phyloP scores from a whole-genome alignment of 768 basidiomycete species.

The Leccinum subtestaceum region DNA sequence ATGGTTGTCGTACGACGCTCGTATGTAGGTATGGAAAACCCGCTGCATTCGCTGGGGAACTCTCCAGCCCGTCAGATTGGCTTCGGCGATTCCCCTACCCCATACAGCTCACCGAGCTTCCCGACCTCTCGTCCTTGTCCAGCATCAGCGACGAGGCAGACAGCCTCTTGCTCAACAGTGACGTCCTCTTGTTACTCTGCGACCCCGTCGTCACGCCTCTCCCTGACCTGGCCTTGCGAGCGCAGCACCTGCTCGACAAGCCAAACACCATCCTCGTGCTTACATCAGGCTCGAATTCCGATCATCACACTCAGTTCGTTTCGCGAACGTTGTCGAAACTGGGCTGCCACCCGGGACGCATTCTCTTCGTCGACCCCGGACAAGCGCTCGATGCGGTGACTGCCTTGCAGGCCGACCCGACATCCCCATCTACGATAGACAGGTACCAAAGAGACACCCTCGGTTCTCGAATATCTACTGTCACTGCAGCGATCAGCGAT shows the following conservation, averaged over 20 bases:
- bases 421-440: conserved; percentile 52
- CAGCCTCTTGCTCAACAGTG: conserved; percentile 39
- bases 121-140: conserved; percentile 18
- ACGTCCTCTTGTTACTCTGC: conserved; percentile 61
- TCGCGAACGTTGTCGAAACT: conserved; percentile 23
- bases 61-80: conserved; percentile 51
- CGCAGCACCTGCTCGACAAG: conserved; percentile 29
- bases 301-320: conserved; percentile 15
- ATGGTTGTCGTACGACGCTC: background rate
- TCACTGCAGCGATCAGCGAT: conserved; percentile 41
- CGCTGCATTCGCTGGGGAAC: conserved; percentile 17
- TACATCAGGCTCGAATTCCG: conserved; percentile 25
- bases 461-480: conserved; percentile 53
- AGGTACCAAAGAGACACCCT: conserved; percentile 61
- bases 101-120: conserved; percentile 45
- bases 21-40: conserved; percentile 24
- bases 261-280: conserved; percentile 47
- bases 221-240: conserved; percentile 31
- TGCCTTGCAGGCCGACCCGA: conserved; percentile 43
- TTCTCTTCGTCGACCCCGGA: conserved; percentile 54
- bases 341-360: conserved; percentile 25
- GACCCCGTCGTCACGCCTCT: conserved; percentile 58
- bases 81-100: conserved; percentile 54
- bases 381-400: conserved; percentile 56
- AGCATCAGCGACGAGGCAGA: conserved; percentile 15